Conservation (phyloP, 2,329 filamentous ascomycete genomes). For the Penicillium palitans region DNA sequence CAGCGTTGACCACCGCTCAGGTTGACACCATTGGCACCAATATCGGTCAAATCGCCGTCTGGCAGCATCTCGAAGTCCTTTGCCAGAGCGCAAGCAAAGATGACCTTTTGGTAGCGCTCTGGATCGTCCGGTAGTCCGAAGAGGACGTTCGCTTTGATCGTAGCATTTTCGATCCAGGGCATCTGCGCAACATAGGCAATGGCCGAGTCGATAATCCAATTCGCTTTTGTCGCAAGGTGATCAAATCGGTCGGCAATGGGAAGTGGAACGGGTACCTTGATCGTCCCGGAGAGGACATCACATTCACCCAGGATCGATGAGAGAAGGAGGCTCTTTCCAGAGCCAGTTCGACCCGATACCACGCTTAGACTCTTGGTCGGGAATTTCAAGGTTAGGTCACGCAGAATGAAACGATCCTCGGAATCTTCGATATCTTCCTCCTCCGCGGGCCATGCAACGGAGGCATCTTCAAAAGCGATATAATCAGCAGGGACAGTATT, state of each 20-base stretch:
- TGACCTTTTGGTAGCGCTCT: conserved; percentile 67
- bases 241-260: conserved; percentile 53
- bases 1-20: conserved; percentile 81
- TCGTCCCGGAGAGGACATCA: conserved; percentile 63
- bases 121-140: conserved; percentile 72
- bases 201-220: conserved; percentile 42
- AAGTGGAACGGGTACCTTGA: conserved; percentile 50
- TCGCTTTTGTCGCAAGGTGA: conserved; percentile 64
- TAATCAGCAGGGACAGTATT: conserved; percentile 57
- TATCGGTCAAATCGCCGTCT: conserved; percentile 76
- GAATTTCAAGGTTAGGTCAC: conserved; percentile 65
- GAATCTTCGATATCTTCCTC: conserved; percentile 46
- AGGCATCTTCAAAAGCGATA: conserved; percentile 66
- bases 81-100: conserved; percentile 70
- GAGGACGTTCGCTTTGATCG: conserved; percentile 73
- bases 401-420: conserved; percentile 65
- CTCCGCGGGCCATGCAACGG: conserved; percentile 72
- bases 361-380: conserved; percentile 69
- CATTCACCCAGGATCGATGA: conserved; percentile 73
- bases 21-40: conserved; percentile 82
- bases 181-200: conserved; percentile 77
- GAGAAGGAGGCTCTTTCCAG: conserved; percentile 74
- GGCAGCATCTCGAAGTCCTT: conserved; percentile 75
- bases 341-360: conserved; percentile 74
- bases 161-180: conserved; percentile 83